Percentiles rank a stretch among this genome's conserved stretches.
Conservation (phyloP, 331 rosid genomes). For the Erythrophleum ivorense region DNA sequence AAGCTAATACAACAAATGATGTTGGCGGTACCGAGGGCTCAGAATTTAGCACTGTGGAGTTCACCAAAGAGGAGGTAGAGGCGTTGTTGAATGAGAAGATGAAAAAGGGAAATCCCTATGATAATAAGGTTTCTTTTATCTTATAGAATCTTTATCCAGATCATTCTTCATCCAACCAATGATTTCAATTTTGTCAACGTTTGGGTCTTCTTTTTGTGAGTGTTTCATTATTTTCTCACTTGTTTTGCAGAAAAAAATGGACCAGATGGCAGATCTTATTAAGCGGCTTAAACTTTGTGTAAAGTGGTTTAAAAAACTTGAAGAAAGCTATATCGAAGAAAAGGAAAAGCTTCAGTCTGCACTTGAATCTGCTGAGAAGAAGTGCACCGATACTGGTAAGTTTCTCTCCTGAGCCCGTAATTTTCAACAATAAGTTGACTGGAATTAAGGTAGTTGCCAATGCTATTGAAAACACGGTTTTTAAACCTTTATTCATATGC, state of each 20-base stretch:
- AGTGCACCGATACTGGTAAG: slow-evolving; percentile 70
- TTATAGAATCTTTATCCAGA: neutral
- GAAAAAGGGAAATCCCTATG: slow-evolving; percentile 60
- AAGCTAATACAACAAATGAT: slow-evolving; percentile 44
- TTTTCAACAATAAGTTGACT: neutral
- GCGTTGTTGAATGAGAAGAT: slow-evolving; percentile 72
- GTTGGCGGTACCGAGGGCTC: slow-evolving; percentile 43
- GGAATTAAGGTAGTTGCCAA: neutral
- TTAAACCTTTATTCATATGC: neutral
- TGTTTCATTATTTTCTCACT: neutral
- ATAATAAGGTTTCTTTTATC: slow-evolving; percentile 62
- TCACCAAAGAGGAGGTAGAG: slow-evolving; percentile 73
- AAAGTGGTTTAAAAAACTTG: slow-evolving; percentile 65
- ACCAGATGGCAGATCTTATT: slow-evolving; percentile 60
- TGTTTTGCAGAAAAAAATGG: slow-evolving; percentile 62
- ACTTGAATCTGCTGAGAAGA: slow-evolving; percentile 68
- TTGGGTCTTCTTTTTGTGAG: slow-evolving; percentile 4
- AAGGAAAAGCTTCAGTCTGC: slow-evolving; percentile 68
- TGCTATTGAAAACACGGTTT: neutral
- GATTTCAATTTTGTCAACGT: neutral
- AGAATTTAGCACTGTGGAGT: slow-evolving; percentile 57
- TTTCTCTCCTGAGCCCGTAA: neutral
- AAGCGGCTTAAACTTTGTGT: slow-evolving; percentile 75
- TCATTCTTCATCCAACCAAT: slow-evolving; percentile 1
- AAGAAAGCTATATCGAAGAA: slow-evolving; percentile 61